Percentiles rank a stretch among this genome's conserved stretches.
phyloP scores from a whole-genome alignment of 139 green algal genomes.

The Micromonas pusilla region DNA sequence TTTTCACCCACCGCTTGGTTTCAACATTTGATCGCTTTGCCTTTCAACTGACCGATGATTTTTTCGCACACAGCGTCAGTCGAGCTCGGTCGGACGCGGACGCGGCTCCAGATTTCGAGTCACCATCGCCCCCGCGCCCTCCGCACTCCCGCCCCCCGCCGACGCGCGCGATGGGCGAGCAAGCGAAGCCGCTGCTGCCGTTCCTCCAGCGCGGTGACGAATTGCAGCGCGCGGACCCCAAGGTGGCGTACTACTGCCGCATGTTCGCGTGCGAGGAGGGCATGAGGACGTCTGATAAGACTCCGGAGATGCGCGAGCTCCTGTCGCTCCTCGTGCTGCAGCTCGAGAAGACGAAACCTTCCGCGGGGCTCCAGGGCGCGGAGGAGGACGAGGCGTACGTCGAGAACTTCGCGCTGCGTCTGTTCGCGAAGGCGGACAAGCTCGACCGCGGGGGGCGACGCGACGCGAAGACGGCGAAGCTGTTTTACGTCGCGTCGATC shows the following conservation, averaged over 20 bases:
- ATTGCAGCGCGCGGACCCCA: conserved; percentile 4
- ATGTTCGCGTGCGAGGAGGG: conserved; percentile 26
- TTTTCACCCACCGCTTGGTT: no score
- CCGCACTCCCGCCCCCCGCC: no score
- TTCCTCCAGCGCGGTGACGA: conserved; percentile 31
- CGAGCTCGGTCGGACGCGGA: no score
- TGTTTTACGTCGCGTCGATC: conserved; percentile 10
- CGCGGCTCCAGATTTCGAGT: no score
- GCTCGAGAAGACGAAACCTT: conserved; percentile 18
- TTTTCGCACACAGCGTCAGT: no score
- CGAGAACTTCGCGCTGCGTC: conserved; percentile 9
- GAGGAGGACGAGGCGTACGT: not conserved
- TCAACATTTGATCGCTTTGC: no score
- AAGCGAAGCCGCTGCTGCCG: conserved; percentile 18
- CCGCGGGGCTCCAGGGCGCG: not conserved
- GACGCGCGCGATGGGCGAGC: not conserved
- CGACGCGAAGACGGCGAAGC: conserved; percentile 15
- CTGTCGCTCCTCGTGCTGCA: no score
- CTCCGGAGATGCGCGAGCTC: not conserved
- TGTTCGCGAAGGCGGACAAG: conserved; percentile 18
- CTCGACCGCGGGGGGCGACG: not conserved
- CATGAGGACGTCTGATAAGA: not conserved
- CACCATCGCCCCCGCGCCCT: no score
- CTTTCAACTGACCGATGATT: no score
- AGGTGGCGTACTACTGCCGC: conserved; percentile 33